Percentiles rank a stretch among this genome's conserved stretches.
phyloP scores from a whole-genome alignment of 441 rosid species.

The Lepidium campestre region DNA sequence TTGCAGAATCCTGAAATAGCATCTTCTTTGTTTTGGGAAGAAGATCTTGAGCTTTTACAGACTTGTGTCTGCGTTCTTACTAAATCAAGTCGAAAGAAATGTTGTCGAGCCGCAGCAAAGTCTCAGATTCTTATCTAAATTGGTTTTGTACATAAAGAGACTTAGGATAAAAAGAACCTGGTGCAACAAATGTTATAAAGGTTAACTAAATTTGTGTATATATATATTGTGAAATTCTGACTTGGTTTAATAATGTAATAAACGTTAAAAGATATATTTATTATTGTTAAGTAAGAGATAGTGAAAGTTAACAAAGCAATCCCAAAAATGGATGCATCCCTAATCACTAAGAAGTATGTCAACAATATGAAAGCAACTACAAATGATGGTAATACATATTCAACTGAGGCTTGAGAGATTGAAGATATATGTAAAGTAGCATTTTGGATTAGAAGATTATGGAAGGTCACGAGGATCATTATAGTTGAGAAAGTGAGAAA shows the following conservation, averaged over 20 bases:
- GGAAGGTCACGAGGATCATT: slow-evolving; percentile 16
- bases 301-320: no score
- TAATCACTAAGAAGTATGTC: no score
- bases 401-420: no score
- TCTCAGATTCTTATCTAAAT: slow-evolving; percentile 86
- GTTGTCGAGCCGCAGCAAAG: slow-evolving; percentile 80
- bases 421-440: background rate
- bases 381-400: no score
- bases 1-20: slow-evolving; percentile 78
- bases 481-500: slow-evolving; percentile 12
- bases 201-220: background rate
- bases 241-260: no score
- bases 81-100: slow-evolving; percentile 66
- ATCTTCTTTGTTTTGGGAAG: slow-evolving; percentile 71
- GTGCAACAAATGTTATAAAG: background rate
- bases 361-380: no score
- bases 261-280: no score
- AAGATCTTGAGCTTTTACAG: slow-evolving; percentile 85
- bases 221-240: no score
- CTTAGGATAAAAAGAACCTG: background rate
- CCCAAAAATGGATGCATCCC: no score
- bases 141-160: background rate
- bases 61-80: slow-evolving; percentile 73
- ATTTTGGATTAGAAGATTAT: background rate
- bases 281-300: no score